Evolutionary conservation across 2,329 filamentous ascomycete genomes (phyloP).

Genomic region (Huntiella abstrusa): DNA sequence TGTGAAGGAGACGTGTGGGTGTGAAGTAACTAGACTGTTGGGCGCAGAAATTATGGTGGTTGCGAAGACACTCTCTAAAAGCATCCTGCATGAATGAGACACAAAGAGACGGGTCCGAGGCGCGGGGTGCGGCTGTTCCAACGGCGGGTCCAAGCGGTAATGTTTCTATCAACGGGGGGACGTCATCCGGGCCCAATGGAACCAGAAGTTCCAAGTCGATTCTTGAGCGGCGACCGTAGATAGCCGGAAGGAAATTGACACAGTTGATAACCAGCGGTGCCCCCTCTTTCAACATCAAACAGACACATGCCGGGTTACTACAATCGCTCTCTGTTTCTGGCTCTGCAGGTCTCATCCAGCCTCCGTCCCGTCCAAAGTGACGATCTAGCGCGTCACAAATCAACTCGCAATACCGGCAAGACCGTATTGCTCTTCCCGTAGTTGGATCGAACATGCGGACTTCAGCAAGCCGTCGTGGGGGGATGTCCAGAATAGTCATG

Average conservation of each 20-base stretch:
- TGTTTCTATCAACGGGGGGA: not conserved
- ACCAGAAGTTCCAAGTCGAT: conserved; percentile 10
- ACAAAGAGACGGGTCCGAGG: conserved; percentile 7
- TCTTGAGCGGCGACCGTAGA: conserved; percentile 8
- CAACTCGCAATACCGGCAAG: conserved; percentile 6
- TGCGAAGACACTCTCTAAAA: conserved; percentile 7
- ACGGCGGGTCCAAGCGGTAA: conserved; percentile 8
- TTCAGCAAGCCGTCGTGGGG: conserved; percentile 8
- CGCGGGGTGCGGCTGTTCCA: conserved; percentile 10
- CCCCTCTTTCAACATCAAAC: conserved; percentile 9
- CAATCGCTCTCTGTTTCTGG: conserved; percentile 6
- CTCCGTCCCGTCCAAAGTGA: not conserved
- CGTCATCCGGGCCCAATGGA: conserved; percentile 6
- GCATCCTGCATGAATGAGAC: conserved; percentile 4
- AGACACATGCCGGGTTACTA: conserved; percentile 8
- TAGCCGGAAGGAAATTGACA: conserved; percentile 7
- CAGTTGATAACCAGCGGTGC: conserved; percentile 10
- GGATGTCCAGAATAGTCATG: conserved; percentile 11
- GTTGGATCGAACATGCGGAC: conserved; percentile 3
- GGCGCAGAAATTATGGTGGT: conserved; percentile 8
- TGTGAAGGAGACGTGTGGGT: conserved; percentile 8
- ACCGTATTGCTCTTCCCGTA: conserved; percentile 2
- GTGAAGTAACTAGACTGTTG: conserved; percentile 4
- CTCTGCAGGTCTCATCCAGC: conserved; percentile 2
- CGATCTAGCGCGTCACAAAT: conserved; percentile 8